Conservation (phyloP, 2,329 filamentous ascomycete genomes). For the Hymenoscyphus linearis region DNA sequence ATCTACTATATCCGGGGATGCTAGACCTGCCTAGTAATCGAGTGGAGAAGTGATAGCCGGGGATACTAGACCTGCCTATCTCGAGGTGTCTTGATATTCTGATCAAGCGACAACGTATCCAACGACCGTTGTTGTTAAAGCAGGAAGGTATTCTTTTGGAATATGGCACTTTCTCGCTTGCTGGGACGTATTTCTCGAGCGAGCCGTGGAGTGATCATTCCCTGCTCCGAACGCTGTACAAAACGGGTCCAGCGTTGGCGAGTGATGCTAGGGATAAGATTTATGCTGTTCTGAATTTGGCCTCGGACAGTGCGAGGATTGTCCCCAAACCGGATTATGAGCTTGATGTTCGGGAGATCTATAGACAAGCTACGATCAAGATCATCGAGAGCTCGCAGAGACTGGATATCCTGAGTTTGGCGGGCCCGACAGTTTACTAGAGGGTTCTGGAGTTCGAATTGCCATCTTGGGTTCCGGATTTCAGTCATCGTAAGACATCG, state of each 20-base stretch:
- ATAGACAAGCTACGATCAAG: not conserved
- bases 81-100: not conserved
- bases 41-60: too few relatives aligned
- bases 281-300: not conserved
- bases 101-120: not conserved
- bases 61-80: too few relatives aligned
- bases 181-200: not conserved
- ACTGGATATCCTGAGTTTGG: not conserved
- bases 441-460: not conserved
- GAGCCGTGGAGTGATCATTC: not conserved
- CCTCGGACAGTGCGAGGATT: not conserved
- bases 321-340: not conserved
- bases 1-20: too few relatives aligned
- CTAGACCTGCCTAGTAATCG: too few relatives aligned
- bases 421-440: not conserved
- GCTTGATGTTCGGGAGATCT: not conserved
- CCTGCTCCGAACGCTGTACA: not conserved
- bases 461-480: not conserved
- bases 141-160: not conserved
- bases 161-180: not conserved
- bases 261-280: not conserved
- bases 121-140: not conserved
- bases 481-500: not conserved
- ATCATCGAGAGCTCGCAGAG: not conserved
- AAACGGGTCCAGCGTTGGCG: not conserved